A percentile compares a stretch with the other conserved stretches of the same genome.
Conservation (phyloP, 2,329 filamentous ascomycete species). For the Ophiostoma australiae region DNA sequence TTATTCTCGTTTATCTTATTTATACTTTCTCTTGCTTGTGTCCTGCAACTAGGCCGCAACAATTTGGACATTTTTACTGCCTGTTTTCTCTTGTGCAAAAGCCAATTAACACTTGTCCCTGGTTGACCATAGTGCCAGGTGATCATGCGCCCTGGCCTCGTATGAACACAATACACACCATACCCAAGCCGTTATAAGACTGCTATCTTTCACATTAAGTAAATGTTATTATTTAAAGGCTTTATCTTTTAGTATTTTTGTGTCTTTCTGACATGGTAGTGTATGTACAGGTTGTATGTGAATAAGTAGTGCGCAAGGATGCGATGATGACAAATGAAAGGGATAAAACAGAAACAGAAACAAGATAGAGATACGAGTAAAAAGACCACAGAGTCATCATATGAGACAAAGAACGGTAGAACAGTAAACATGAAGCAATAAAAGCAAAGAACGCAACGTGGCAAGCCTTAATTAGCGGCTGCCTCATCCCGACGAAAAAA, state of each 20-base stretch:
- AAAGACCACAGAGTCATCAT: neutral
- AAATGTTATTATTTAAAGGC: neutral
- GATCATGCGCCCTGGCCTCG: too few relatives aligned
- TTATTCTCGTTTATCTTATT: neutral
- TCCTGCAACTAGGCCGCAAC: neutral
- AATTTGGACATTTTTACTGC: neutral
- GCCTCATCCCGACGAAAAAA: neutral
- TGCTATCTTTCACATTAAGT: neutral
- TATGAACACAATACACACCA: neutral
- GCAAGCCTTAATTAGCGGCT: neutral
- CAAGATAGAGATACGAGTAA: neutral
- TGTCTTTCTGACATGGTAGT: conserved; percentile 3
- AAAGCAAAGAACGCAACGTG: neutral
- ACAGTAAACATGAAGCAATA: neutral
- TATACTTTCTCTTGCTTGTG: conserved; percentile 5
- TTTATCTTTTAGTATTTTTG: conserved; percentile 6
- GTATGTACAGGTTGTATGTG: neutral
- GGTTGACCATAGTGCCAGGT: neutral
- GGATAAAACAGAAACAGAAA: neutral
- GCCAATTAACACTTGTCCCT: neutral
- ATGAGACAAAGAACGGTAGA: neutral
- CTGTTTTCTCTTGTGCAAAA: neutral
- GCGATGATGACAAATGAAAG: neutral
- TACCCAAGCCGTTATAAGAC: neutral
- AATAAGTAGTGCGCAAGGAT: neutral